phyloP scores from a whole-genome alignment of 208 protist species.

The Trypanosoma avium region DNA sequence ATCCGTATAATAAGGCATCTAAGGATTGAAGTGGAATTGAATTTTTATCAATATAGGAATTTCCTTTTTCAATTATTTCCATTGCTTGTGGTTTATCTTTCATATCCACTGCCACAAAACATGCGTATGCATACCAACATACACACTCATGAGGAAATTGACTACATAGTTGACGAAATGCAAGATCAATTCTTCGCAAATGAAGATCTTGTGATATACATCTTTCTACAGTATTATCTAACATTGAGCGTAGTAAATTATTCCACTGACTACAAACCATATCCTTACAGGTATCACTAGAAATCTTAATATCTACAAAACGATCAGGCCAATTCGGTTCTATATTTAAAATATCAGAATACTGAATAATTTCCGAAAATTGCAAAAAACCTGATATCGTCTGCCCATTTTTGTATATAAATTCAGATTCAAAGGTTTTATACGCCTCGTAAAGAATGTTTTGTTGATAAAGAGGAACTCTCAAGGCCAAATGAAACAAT shows the following conservation, averaged over 20 bases:
- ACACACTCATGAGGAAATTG: constrained; percentile 64
- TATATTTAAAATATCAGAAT: constrained; percentile 24
- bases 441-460: constrained; percentile 46
- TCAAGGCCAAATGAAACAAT: constrained; percentile 70
- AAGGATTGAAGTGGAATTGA: constrained; percentile 56
- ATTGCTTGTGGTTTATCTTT: constrained; percentile 45
- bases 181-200: constrained; percentile 69
- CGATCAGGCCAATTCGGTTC: constrained; percentile 67
- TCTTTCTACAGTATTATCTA: constrained; percentile 23
- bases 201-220: constrained; percentile 45
- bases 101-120: constrained; percentile 60
- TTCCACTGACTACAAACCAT: constrained; percentile 49
- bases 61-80: constrained; percentile 38
- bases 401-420: constrained; percentile 9
- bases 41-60: constrained; percentile 15
- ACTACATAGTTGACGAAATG: constrained; percentile 76
- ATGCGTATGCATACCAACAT: constrained; percentile 73
- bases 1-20: constrained; percentile 5
- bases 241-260: constrained; percentile 43
- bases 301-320: constrained; percentile 38
- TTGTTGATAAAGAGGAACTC: constrained; percentile 62
- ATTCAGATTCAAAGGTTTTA: constrained; percentile 32
- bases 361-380: constrained; percentile 19
- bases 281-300: constrained; percentile 26
- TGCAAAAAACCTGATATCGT: not conserved